Conservation (phyloP, 108 stramenopile species). For the Craspedostauros australis region DNA sequence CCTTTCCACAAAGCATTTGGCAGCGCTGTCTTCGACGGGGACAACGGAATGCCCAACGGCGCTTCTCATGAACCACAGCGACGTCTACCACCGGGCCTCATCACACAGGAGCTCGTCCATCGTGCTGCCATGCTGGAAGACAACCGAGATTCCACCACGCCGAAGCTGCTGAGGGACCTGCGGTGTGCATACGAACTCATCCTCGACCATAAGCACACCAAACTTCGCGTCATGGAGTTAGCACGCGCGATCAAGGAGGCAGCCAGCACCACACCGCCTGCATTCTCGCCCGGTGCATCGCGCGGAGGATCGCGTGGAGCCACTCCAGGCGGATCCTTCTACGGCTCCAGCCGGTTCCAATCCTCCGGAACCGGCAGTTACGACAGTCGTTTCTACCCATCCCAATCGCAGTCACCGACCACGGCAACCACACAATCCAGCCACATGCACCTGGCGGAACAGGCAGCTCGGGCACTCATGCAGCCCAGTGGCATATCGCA, state of each 20-base stretch:
- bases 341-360: slow-evolving; percentile 30
- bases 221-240: slow-evolving; percentile 91
- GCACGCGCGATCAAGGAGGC: slow-evolving; percentile 87
- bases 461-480: slow-evolving; percentile 74
- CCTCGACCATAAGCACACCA: slow-evolving; percentile 94
- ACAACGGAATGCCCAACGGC: slow-evolving; percentile 33
- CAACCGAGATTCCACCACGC: slow-evolving; percentile 70
- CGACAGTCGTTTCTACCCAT: slow-evolving; percentile 34
- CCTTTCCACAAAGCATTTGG: slow-evolving; percentile 82
- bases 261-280: slow-evolving; percentile 86
- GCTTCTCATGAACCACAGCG: slow-evolving; percentile 36
- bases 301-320: slow-evolving; percentile 81
- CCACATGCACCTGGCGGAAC: slow-evolving; percentile 71
- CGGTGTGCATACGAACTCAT: slow-evolving; percentile 96
- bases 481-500: slow-evolving; percentile 38
- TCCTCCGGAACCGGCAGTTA: slow-evolving; percentile 30
- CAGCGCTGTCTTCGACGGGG: slow-evolving; percentile 3
- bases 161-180: slow-evolving; percentile 81
- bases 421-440: slow-evolving; percentile 22
- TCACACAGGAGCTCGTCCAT: slow-evolving; percentile 80
- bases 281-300: slow-evolving; percentile 81
- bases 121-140: slow-evolving; percentile 76
- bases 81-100: slow-evolving; percentile 40
- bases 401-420: slow-evolving; percentile 34
- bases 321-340: slow-evolving; percentile 66